Base-by-base conservation (phyloP, 495 filamentous ascomycete genomes). In the Penicillium canescens region DNA sequence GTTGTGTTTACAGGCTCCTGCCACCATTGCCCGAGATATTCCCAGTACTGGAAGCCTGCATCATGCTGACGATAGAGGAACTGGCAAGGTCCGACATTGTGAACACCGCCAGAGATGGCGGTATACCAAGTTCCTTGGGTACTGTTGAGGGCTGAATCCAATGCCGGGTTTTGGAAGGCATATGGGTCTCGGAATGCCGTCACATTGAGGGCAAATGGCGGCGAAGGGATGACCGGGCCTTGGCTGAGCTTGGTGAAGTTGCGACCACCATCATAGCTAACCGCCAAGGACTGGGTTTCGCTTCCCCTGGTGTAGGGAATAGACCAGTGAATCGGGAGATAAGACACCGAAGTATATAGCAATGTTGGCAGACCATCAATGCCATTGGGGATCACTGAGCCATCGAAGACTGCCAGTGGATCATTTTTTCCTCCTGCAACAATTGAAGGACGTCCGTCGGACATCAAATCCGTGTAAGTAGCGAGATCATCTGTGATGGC, bases 321-420 rank as follows among this genome's bases (percentile, higher is more conserved):
- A n/a, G 57, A 55, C 61, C 61, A 65, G 35, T 65, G 57, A 39
- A 65, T 65, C 14, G 61, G 61, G 10, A 61, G 52, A 31, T 39
- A 61, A 2, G 54, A 58, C 9, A 65, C 61, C 12, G 55, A 58
- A 23, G 61, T 63, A 49, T 63, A 63, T 10, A 63, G 24, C 7
- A 63, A 54, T 18, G 61, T 63, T 3, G 61, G 61, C 35, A 50
- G 50, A 34, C 54, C 54, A 45, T 60, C 40, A 7, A 63, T 55
- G 1, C 61, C 61, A 6, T 35, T 36, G 10, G 56, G 56, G 36
- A 63, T 60, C 40, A 63, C 61, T 0, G 61, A 57, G 12, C 61
- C 61, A 40, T 63, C 61, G 28, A 63, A 63, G 18, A 60, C 61
- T 12, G 56, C 56, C 1, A 63, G 28, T 1, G 57, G 61, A 34